These are phyloP conservation scores for Annulohypoxylon maeteangense DNA, from an alignment of 495 filamentous ascomycete genomes.

Conservation along the genomic window DNA sequence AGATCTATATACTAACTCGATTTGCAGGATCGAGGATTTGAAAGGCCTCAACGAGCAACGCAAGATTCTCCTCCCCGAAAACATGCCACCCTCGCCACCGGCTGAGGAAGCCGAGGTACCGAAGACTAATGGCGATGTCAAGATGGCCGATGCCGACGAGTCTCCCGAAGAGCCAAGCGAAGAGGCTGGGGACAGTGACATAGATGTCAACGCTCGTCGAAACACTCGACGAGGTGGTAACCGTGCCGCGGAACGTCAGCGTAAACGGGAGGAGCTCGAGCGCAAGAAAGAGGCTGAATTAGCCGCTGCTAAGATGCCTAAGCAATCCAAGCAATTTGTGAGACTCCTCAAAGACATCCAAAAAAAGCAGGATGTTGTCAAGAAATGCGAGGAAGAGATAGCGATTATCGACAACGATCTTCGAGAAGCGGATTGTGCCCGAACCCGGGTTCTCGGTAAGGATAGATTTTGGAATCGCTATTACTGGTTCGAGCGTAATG, in stretches of 20 bases:
- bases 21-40: conserved; percentile 79
- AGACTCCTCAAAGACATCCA: conserved; percentile 89
- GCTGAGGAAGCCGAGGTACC: conserved; percentile 51
- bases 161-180: conserved; percentile 70
- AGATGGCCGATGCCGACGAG: conserved; percentile 71
- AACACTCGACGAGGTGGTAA: conserved; percentile 81
- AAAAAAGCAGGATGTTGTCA: conserved; percentile 80
- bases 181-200: conserved; percentile 70
- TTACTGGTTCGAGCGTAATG: conserved; percentile 98
- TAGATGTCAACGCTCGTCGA: conserved; percentile 71
- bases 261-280: conserved; percentile 86
- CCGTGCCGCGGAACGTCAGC: conserved; percentile 79
- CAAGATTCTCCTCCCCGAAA: conserved; percentile 84
- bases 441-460: conserved; percentile 86
- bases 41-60: conserved; percentile 84
- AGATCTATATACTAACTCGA: conserved; percentile 31
- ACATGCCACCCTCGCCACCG: conserved; percentile 74
- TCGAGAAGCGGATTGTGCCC: conserved; percentile 89
- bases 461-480: conserved; percentile 98
- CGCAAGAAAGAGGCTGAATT: conserved; percentile 82
- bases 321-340: conserved; percentile 83
- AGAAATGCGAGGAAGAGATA: conserved; percentile 85
- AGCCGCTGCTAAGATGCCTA: conserved; percentile 79
- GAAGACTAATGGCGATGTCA: conserved; percentile 65
- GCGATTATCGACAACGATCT: conserved; percentile 87